Percentiles rank a stretch among this genome's conserved stretches.
Evolutionary conservation across 768 basidiomycete species (phyloP).

Genomic region (Russula emetica): DNA sequence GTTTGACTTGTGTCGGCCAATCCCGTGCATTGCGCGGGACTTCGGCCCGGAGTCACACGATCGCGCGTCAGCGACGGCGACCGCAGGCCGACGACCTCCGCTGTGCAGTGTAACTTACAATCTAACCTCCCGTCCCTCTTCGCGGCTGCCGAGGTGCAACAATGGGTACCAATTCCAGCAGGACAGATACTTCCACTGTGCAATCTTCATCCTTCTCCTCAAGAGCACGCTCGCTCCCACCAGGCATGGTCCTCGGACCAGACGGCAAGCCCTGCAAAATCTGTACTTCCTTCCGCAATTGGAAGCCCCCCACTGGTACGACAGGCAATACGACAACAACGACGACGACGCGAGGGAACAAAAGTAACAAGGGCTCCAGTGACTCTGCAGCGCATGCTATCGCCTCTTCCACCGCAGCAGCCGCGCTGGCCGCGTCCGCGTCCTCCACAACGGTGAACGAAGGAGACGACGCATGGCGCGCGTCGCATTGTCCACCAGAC

Average conservation of each 20-base stretch:
- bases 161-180: not conserved
- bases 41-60: not conserved
- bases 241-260: constrained; percentile 84
- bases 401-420: constrained; percentile 22
- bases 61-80: no score
- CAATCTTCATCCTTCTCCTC: not conserved
- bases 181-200: not conserved
- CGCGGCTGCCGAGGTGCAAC: not conserved
- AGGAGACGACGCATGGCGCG: constrained; percentile 40
- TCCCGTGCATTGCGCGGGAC: not conserved
- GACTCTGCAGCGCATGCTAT: constrained; percentile 37
- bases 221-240: constrained; percentile 45
- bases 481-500: constrained; percentile 81
- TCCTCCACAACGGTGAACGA: constrained; percentile 26
- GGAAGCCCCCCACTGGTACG: constrained; percentile 41
- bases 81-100: no score
- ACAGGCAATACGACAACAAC: constrained; percentile 33
- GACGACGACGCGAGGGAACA: not conserved
- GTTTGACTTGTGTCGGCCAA: not conserved
- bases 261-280: constrained; percentile 96
- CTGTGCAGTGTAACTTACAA: no score
- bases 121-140: not conserved
- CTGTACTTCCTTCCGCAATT: constrained; percentile 75
- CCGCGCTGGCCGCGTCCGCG: not conserved
- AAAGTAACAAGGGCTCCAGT: constrained; percentile 20